phyloP scores from a whole-genome alignment of 2,329 filamentous ascomycete genomes.

The Fusarium cyanostomum region DNA sequence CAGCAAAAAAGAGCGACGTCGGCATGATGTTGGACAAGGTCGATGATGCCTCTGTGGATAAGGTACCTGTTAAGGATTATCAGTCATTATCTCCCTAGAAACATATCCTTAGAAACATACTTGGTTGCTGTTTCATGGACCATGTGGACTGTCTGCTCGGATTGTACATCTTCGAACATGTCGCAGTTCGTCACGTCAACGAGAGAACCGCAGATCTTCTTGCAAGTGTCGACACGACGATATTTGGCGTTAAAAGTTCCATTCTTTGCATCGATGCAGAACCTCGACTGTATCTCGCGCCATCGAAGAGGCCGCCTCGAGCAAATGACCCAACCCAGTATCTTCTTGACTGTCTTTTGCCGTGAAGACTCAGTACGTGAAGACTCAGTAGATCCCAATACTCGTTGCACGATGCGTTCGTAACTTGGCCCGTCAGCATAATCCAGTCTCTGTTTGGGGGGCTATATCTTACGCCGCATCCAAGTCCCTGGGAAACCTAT shows the following conservation, averaged over 20 bases:
- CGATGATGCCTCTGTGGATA: fast-evolving
- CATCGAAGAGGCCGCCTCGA: fast-evolving
- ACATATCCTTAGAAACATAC: neutral
- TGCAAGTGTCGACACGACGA: fast-evolving
- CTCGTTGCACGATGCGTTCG: fast-evolving
- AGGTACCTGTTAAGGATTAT: neutral
- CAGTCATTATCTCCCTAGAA: fast-evolving
- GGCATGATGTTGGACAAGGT: fast-evolving
- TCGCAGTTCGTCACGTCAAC: fast-evolving
- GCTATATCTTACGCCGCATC: neutral
- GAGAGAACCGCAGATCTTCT: fast-evolving
- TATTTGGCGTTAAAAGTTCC: fast-evolving
- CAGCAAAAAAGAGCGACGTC: fast-evolving
- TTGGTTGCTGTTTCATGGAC: neutral
- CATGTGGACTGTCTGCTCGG: fast-evolving
- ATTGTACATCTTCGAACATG: fast-evolving
- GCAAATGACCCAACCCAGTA: fast-evolving
- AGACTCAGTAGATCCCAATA: fast-evolving
- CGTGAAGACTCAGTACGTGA: fast-evolving
- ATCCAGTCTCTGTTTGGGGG: neutral
- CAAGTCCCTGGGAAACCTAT: fast-evolving
- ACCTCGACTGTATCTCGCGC: neutral
- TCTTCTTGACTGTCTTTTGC: fast-evolving
- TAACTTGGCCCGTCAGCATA: neutral
- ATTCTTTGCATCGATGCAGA: neutral